These are phyloP conservation scores for Aspergillus arachidicola DNA, from an alignment of 2,329 filamentous ascomycete genomes.

Conservation along the genomic window DNA sequence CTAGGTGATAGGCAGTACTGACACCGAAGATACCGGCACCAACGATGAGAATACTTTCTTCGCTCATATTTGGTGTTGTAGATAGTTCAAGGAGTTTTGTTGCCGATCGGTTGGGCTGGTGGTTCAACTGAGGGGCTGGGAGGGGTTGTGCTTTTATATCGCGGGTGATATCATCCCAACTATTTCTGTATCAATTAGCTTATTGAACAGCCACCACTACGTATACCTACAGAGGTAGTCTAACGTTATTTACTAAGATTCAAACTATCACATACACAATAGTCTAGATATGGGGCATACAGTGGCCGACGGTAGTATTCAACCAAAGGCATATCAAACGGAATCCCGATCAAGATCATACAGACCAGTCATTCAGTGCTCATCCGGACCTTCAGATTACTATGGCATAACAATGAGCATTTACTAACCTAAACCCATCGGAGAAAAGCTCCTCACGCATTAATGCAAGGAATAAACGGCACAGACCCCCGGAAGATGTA, in stretches of 20 bases:
- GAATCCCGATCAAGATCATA: neutral
- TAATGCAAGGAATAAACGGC: neutral
- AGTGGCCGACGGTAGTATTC: neutral
- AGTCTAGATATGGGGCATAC: too few relatives aligned
- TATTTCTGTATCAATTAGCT: too few relatives aligned
- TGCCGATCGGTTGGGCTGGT: neutral
- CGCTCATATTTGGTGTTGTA: conserved; percentile 13
- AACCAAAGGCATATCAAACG: neutral
- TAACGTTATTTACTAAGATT: neutral
- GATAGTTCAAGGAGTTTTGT: neutral
- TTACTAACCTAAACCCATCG: neutral
- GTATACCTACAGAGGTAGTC: neutral
- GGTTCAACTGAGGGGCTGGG: neutral
- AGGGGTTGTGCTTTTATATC: neutral
- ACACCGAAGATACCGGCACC: conserved; percentile 68
- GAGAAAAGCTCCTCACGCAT: neutral
- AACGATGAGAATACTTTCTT: conserved; percentile 54
- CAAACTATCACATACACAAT: neutral
- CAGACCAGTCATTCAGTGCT: neutral
- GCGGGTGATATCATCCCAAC: neutral
- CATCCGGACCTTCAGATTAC: neutral
- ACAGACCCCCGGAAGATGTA: neutral
- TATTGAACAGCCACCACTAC: neutral
- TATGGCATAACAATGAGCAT: neutral
- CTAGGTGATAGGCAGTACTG: conserved; percentile 66